Percentiles rank a stretch among this genome's conserved stretches.
phyloP scores from a whole-genome alignment of 2,329 filamentous ascomycete genomes.

The Fusarium cicatricum region DNA sequence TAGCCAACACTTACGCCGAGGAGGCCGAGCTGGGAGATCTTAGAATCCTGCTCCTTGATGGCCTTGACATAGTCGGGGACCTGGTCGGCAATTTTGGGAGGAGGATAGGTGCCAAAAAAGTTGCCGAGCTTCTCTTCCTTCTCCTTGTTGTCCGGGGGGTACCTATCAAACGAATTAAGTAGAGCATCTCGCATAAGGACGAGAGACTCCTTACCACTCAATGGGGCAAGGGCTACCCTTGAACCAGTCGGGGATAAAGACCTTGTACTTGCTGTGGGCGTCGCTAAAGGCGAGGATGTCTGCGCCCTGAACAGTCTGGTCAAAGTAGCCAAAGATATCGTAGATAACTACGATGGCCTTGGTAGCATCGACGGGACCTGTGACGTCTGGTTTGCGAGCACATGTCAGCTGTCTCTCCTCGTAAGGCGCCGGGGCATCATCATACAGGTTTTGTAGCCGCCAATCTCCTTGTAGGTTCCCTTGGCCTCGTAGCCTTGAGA shows the following conservation, averaged over 20 bases:
- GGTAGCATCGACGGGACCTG: conserved; percentile 55
- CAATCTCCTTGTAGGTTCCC: conserved; percentile 65
- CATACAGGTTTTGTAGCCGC: conserved; percentile 62
- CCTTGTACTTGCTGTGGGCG: conserved; percentile 73
- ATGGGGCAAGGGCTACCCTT: conserved; percentile 72
- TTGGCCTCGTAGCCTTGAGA: conserved; percentile 62
- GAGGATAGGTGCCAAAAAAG: conserved; percentile 64
- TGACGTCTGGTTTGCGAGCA: conserved; percentile 50
- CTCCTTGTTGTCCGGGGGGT: conserved; percentile 70
- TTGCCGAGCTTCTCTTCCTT: conserved; percentile 65
- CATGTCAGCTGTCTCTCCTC: not conserved
- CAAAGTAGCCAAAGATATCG: conserved; percentile 76
- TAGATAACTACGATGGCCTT: conserved; percentile 70
- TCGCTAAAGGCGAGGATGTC: conserved; percentile 69
- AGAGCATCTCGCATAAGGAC: not conserved
- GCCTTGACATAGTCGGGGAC: conserved; percentile 65
- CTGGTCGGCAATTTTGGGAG: conserved; percentile 56
- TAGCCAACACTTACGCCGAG: conserved; percentile 59
- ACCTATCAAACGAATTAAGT: conserved; percentile 47
- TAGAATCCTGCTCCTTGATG: conserved; percentile 59
- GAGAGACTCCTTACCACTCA: conserved; percentile 51
- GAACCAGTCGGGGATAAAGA: conserved; percentile 95
- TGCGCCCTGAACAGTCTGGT: conserved; percentile 74
- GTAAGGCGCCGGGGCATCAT: not conserved
- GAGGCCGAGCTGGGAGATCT: conserved; percentile 66